Evolutionary conservation across 768 basidiomycete species (phyloP).

Genomic region (Tricholoma bakamatsutake): DNA sequence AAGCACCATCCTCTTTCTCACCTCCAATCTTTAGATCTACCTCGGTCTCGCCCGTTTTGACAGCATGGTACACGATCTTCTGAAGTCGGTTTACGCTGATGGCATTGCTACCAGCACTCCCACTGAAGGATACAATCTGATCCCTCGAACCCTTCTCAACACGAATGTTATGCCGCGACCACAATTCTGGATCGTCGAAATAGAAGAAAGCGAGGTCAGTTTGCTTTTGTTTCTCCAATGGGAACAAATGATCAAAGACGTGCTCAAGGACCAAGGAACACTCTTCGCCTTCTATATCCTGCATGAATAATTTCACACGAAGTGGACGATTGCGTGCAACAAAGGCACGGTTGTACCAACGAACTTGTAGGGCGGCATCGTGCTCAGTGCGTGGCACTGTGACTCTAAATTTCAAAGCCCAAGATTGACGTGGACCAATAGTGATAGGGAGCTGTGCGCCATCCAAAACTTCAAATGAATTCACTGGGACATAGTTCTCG

Average conservation of each 20-base stretch:
- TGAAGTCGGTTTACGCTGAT: neutral
- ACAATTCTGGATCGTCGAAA: neutral
- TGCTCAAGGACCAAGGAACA: neutral
- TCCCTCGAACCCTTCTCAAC: neutral
- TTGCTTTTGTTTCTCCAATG: neutral
- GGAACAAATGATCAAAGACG: neutral
- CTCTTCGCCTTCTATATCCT: neutral
- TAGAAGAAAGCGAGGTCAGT: neutral
- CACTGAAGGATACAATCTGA: neutral
- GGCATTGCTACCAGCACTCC: neutral
- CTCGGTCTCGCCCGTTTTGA: neutral
- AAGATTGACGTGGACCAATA: neutral
- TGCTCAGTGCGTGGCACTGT: neutral
- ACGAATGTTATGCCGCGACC: neutral
- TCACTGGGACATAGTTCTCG: neutral
- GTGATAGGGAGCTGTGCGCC: neutral
- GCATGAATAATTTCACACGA: neutral
- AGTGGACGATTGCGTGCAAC: neutral
- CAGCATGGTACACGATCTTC: neutral
- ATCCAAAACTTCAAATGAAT: neutral
- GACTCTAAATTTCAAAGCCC: neutral
- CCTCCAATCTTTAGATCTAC: neutral
- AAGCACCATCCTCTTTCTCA: neutral
- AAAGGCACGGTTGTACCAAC: neutral
- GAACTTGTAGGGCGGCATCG: neutral